A percentile compares a stretch with the other conserved stretches of the same genome.
These are phyloP conservation scores for Grigorovia humatica DNA, from an alignment of 805 yeast genomes.

Conservation along the genomic window DNA sequence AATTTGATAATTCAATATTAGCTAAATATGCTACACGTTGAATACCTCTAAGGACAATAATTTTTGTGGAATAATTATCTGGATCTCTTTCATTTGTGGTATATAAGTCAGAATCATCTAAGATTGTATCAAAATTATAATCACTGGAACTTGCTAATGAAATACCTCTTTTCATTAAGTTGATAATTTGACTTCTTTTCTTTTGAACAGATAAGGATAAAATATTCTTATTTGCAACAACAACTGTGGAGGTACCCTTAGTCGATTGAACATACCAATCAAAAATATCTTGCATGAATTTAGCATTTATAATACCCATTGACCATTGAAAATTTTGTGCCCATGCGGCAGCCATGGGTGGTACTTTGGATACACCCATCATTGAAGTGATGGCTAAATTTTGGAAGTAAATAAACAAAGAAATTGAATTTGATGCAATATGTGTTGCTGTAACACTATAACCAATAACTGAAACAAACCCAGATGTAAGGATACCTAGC, in stretches of 20 bases:
- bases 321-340: slow-evolving; percentile 95
- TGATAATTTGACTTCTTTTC: slow-evolving; percentile 7
- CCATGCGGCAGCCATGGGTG: slow-evolving; percentile 98
- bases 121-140: slow-evolving; percentile 39
- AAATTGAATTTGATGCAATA: slow-evolving; percentile 91
- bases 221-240: slow-evolving; percentile 49
- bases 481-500: slow-evolving; percentile 77
- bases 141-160: slow-evolving; percentile 25
- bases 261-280: slow-evolving; percentile 94
- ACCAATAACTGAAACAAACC: slow-evolving; percentile 76
- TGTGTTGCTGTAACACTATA: slow-evolving; percentile 92
- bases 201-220: slow-evolving; percentile 83
- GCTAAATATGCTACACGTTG: slow-evolving; percentile 84
- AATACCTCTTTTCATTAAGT: slow-evolving; percentile 30
- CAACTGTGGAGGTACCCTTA: slow-evolving; percentile 78
- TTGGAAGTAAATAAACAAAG: slow-evolving; percentile 90
- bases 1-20: slow-evolving; percentile 72
- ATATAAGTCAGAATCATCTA: slow-evolving; percentile 44
- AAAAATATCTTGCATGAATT: slow-evolving; percentile 72
- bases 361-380: slow-evolving; percentile 88
- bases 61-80: slow-evolving; percentile 48
- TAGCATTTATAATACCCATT: slow-evolving; percentile 72
- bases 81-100: slow-evolving; percentile 62
- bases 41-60: slow-evolving; percentile 79
- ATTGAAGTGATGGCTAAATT: slow-evolving; percentile 82